Evolutionary conservation across 495 filamentous ascomycete species (phyloP), one percentile per base, ranked within the genome.

Genomic region (Hypomontagnella monticulosa): DNA sequence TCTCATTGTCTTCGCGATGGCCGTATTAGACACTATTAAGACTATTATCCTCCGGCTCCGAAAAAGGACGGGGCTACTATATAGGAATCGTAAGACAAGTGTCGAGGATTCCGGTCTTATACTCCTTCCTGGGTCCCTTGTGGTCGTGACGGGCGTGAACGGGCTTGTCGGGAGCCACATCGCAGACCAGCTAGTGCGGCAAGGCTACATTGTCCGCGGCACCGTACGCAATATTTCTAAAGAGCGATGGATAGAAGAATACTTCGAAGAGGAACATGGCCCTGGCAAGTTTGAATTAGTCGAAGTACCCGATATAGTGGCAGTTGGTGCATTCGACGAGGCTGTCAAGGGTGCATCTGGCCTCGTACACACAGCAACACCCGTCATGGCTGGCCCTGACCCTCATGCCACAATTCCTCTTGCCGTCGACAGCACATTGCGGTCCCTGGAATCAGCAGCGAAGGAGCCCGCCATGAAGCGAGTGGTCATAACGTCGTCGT

Each of bases 151-250:
- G 2, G 68, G 68, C 10, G 68, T 34, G 2, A 71, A 63, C 38
- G 68, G 68, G 0, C 51, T 53, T 19, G 54, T 71, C n/a, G 68
- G 44, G 15, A 64, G 63, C 42, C 64, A 64, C 20, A 53, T 71
- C 42, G 63, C 48, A 16, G 67, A 70, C 33, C 50, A 62, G 19
- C 32, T 70, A 1, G 36, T 70, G 7, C 42, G 36, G 15, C 41
- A 19, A n/a, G 67, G 67, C 4, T 67, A 67, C 23, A 49, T 38
- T 15, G 67, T 67, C 18, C 57, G 67, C n/a, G 67, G 67, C 14
- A 63, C 67, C 4, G 67, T 70, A 14, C 67, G 67, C n/a, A 42
- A 15, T 27, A 20, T 32, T 5, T 37, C 56, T 1, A 51, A 32
- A n/a, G 33, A 58, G 4, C 27, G 37, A 48, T 67, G 67, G 67